phyloP scores from a whole-genome alignment of 352 stramenopile species.

The Stramenopiles sp. region DNA sequence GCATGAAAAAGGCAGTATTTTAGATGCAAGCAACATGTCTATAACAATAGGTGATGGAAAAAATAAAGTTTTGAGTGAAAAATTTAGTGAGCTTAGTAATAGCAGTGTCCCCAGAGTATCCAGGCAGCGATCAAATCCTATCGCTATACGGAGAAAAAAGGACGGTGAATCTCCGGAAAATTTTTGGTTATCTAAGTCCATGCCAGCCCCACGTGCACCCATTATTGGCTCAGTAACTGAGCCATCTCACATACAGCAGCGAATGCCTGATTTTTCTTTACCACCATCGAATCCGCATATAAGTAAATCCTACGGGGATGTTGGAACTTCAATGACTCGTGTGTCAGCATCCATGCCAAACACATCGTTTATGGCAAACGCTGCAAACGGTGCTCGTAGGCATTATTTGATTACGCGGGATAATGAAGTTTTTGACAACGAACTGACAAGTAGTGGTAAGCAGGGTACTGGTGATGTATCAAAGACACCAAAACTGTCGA shows the following conservation, averaged over 20 bases:
- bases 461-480: background rate
- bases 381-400: background rate
- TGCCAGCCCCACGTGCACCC: background rate
- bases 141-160: background rate
- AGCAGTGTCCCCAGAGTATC: no score
- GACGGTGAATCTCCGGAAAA: background rate
- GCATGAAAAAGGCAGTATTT: background rate
- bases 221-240: background rate
- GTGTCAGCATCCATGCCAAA: background rate
- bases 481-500: background rate
- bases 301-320: background rate
- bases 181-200: background rate
- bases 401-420: background rate
- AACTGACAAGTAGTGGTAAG: background rate
- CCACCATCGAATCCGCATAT: background rate
- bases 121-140: background rate
- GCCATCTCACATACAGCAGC: background rate
- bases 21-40: background rate
- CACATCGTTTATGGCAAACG: background rate
- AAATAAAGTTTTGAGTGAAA: no score
- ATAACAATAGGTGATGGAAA: background rate
- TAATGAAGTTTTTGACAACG: background rate
- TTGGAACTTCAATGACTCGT: background rate
- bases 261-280: background rate
- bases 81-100: no score